Evolutionary conservation across 352 stramenopile genomes (phyloP).

Genomic region (Halophytophthora batemanensis): DNA sequence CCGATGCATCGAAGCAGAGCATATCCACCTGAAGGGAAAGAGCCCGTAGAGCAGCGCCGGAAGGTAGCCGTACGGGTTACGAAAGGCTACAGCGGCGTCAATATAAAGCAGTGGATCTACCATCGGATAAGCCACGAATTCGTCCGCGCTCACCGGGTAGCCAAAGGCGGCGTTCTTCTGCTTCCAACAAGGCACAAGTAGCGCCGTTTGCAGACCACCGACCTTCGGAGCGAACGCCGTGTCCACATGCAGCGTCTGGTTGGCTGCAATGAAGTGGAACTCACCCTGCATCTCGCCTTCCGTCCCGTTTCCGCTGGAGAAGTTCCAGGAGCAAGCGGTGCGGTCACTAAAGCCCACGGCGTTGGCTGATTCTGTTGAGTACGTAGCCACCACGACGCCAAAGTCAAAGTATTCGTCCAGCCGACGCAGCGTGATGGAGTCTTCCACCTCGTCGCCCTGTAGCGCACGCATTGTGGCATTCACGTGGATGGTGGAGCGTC

Average conservation of each 20-base stretch:
- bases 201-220: constrained; percentile 59
- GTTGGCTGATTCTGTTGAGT: constrained; percentile 40
- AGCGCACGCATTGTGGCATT: constrained; percentile 50
- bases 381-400: constrained; percentile 60
- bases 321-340: constrained; percentile 59
- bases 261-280: constrained; percentile 49
- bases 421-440: constrained; percentile 66
- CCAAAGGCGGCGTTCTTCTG: constrained; percentile 78
- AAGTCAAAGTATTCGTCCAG: constrained; percentile 83
- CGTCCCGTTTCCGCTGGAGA: constrained; percentile 39
- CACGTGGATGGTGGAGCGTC: constrained; percentile 45
- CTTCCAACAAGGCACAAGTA: constrained; percentile 79
- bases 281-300: constrained; percentile 47
- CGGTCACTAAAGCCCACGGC: constrained; percentile 49
- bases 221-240: constrained; percentile 47
- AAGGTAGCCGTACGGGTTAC: constrained; percentile 82
- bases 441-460: constrained; percentile 47
- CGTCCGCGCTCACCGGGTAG: constrained; percentile 67
- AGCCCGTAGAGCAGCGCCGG: constrained; percentile 76
- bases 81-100: constrained; percentile 62
- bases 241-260: constrained; percentile 36
- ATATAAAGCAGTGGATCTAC: constrained; percentile 62
- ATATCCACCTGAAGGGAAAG: constrained; percentile 79
- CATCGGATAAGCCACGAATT: constrained; percentile 75
- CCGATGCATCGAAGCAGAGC: not conserved